Evolutionary conservation across 257 asterid genomes (phyloP).

Genomic region (Mentha longifolia): DNA sequence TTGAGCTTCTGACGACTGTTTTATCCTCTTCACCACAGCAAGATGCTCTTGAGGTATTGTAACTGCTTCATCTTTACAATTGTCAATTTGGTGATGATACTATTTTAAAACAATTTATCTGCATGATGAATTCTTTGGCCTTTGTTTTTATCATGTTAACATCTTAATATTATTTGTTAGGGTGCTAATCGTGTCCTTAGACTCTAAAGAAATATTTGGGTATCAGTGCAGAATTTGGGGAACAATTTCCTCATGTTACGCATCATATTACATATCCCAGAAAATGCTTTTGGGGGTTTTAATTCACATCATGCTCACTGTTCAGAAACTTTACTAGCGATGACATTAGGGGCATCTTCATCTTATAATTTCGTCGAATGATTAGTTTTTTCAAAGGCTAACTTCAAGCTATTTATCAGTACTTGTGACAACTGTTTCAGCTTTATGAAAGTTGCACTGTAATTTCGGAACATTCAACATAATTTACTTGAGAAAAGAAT

Average conservation of each 20-base stretch:
- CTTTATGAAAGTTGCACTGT: neutral
- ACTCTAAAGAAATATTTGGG: neutral
- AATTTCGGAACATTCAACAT: neutral
- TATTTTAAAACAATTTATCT: constrained; percentile 6
- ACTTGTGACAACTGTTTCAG: neutral
- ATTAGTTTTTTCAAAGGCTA: neutral
- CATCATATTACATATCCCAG: neutral
- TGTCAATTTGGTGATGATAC: neutral
- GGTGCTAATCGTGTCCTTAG: constrained; percentile 9
- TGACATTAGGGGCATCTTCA: neutral
- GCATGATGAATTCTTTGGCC: neutral
- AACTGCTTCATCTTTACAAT: constrained; percentile 14
- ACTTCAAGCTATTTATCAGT: neutral
- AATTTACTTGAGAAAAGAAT: neutral
- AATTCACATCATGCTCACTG: neutral
- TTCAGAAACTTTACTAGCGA: neutral
- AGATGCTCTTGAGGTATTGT: constrained; percentile 85
- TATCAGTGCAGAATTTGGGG: constrained; percentile 1
- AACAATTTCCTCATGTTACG: neutral
- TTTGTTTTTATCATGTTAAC: neutral
- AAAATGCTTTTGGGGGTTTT: neutral
- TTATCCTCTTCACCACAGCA: constrained; percentile 94
- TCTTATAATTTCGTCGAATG: neutral
- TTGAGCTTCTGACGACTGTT: constrained; percentile 92
- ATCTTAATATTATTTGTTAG: constrained; percentile 16